Evolutionary conservation across 129 eudicot genomes (phyloP).

Genomic region (Silybum marianum): DNA sequence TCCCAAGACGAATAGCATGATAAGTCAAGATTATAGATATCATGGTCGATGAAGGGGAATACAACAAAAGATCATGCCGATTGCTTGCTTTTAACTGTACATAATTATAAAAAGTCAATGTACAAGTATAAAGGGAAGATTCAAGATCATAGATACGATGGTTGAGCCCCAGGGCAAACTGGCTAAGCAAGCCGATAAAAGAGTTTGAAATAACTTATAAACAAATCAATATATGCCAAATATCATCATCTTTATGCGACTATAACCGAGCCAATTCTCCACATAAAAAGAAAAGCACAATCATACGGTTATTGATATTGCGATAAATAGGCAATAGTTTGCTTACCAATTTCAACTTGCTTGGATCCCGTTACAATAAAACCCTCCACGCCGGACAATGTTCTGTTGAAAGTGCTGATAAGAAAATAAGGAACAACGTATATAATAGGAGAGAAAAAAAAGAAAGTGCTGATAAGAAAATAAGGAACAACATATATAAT

Average conservation of each 20-base stretch:
- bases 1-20: neutral
- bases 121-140: conserved; percentile 7
- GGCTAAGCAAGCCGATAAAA: conserved; percentile 10
- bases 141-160: neutral
- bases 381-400: conserved; percentile 88
- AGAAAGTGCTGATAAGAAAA: conserved; percentile 69
- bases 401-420: conserved; percentile 91
- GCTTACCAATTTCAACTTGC: conserved; percentile 86
- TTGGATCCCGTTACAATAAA: conserved; percentile 83
- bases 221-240: neutral
- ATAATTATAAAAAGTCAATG: no score
- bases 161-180: neutral
- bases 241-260: neutral
- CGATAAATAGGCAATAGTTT: neutral
- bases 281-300: neutral
- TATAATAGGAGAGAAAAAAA: neutral
- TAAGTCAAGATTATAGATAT: neutral
- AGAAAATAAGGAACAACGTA: conserved; percentile 7
- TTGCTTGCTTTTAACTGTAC: neutral
- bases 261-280: neutral
- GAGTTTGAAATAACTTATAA: neutral
- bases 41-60: neutral
- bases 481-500: neutral
- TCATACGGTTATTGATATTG: conserved; percentile 3
- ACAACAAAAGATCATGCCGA: neutral